Percentiles rank a stretch among this genome's conserved stretches.
Conservation (phyloP, 1,284 basidiomycete genomes). For the Stygiomarasmius scandens region DNA sequence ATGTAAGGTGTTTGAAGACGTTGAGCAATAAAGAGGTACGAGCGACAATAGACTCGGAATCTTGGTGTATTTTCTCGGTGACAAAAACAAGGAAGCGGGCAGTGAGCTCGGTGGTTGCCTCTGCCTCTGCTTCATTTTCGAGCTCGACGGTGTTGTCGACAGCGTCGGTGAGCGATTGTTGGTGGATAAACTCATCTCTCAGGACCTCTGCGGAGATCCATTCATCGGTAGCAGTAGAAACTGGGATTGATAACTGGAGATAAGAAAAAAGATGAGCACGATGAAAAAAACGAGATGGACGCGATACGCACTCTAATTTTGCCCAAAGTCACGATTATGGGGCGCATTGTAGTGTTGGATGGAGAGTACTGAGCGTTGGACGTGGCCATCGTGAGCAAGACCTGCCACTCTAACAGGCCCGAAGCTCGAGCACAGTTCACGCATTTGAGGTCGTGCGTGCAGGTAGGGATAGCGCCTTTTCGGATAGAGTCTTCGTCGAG, state of each 20-base stretch:
- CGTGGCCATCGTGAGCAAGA: constrained; percentile 15
- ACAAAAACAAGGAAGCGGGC: constrained; percentile 81
- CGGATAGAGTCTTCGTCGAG: not conserved
- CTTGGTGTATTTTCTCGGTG: constrained; percentile 60
- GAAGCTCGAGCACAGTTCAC: not conserved
- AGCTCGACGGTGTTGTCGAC: constrained; percentile 53
- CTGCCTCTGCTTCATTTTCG: constrained; percentile 54
- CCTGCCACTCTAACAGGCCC: not conserved
- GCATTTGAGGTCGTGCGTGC: not conserved
- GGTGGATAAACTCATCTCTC: constrained; percentile 81
- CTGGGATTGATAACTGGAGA: constrained; percentile 77
- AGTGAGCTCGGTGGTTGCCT: constrained; percentile 76
- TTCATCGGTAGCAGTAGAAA: constrained; percentile 75
- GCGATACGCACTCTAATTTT: constrained; percentile 64
- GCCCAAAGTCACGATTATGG: constrained; percentile 62
- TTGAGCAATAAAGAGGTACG: constrained; percentile 73
- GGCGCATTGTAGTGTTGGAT: constrained; percentile 55
- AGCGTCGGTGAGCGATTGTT: constrained; percentile 58
- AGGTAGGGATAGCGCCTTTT: not conserved
- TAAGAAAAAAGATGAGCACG: constrained; percentile 30
- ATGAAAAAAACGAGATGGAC: constrained; percentile 18
- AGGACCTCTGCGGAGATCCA: constrained; percentile 91
- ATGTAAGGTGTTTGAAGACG: constrained; percentile 77
- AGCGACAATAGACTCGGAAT: constrained; percentile 55
- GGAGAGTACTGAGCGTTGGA: constrained; percentile 1